Base-by-base conservation (phyloP, 345 rosid species). In the Lepidium didymum region DNA sequence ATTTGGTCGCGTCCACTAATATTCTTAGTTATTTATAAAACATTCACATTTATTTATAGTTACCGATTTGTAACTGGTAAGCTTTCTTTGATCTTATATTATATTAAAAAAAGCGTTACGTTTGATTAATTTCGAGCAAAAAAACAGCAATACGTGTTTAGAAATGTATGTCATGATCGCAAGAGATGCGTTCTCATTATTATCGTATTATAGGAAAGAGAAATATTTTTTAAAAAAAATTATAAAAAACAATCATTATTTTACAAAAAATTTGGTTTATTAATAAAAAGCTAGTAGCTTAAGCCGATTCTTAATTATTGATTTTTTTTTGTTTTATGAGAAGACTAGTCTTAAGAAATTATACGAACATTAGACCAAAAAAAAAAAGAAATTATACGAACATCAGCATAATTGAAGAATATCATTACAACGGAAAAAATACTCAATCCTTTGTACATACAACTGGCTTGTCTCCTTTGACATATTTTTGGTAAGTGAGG, bases 381-480 rank as follows among this genome's bases (percentile, higher is more conserved):
- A n/a, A n/a, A n/a, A n/a, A n/a, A 51, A 21, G 47, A 59, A 67
- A 66, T 42, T 34, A 59, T 43, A 42, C 35, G 33, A 37, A 12
- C 51, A 55, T 21, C 18, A 41, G 55, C 60, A 65, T 65, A 21
- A 66, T 51, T 58, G 41, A 58, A 56, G 54, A 46, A 45, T 64
- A 56, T 64, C 2, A 56, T 64, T 46, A 49, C 55, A 36, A 33
- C 34, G 52, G 46, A 72, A 56, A 64, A 72, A 43, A 35, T 56
- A 64, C 29, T 16, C 27, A 51, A 65, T 56, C 71, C 72, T 18
- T 58, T 73, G 53, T 59, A 73, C 31, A 12, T 50, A 33, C 72
- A 73, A 66, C 62, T 49, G 53, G 53, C 56, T 38, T 72, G 76
- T 64, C 71, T 56, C 51, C 42, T 64, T 64, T 57, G 70, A 63